Evolutionary conservation across 352 stramenopile genomes (phyloP).

Genomic region (Globisporangium irregulare): DNA sequence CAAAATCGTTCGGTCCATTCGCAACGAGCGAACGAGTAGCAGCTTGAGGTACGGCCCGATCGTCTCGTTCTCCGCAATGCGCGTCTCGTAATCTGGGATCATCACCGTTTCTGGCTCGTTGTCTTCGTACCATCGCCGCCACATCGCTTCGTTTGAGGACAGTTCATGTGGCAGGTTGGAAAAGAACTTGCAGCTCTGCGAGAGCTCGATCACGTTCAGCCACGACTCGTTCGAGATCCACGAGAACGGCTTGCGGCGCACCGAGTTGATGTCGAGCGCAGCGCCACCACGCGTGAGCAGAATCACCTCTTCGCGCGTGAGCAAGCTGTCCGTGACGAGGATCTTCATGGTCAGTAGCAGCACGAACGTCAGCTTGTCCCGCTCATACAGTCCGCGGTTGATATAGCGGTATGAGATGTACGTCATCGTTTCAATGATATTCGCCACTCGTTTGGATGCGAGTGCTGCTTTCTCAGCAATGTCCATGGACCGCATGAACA

Average conservation of each 20-base stretch:
- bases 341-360: constrained; percentile 98
- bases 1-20: constrained; percentile 97
- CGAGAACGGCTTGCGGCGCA: constrained; percentile 94
- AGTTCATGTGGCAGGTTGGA: constrained; percentile 96
- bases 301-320: constrained; percentile 95
- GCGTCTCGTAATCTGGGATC: constrained; percentile 95
- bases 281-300: constrained; percentile 95
- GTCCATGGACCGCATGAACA: constrained; percentile 99
- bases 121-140: constrained; percentile 97
- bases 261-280: constrained; percentile 96
- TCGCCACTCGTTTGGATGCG: constrained; percentile 96
- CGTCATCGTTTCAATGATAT: constrained; percentile 99
- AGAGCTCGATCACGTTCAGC: constrained; percentile 97
- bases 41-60: constrained; percentile 97
- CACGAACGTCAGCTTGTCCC: constrained; percentile 98
- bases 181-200: constrained; percentile 96
- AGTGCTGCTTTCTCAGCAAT: constrained; percentile 95
- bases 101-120: constrained; percentile 96
- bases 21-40: constrained; percentile 94
- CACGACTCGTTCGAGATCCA: constrained; percentile 98
- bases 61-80: constrained; percentile 90
- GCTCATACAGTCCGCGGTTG: constrained; percentile 97
- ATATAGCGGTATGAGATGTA: constrained; percentile 99
- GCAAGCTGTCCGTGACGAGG: constrained; percentile 91
- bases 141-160: constrained; percentile 95